Percentiles rank a stretch among this genome's conserved stretches.
Evolutionary conservation across 768 basidiomycete genomes (phyloP).

Genomic region (Hericium rajendrae): DNA sequence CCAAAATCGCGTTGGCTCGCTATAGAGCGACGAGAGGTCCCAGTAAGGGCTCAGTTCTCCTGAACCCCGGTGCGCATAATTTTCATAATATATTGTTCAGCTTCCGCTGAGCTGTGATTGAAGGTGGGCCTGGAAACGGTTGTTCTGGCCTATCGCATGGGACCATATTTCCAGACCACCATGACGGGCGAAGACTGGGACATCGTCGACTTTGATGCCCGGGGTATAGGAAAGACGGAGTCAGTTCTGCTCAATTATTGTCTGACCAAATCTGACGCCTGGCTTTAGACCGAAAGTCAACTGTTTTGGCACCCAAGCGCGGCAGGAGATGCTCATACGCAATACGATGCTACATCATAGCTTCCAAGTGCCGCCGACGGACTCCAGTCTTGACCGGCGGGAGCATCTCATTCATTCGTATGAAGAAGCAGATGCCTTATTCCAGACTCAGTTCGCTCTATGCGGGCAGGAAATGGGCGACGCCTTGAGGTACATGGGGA

Average conservation of each 20-base stretch:
- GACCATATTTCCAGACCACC: conserved; percentile 6
- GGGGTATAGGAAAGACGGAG: conserved; percentile 23
- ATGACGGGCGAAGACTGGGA: conserved; percentile 17
- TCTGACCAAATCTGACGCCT: no score
- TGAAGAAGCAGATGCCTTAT: not conserved
- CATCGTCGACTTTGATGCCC: conserved; percentile 22
- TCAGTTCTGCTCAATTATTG: conserved; percentile 10
- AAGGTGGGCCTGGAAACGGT: not conserved
- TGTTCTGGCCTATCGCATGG: not conserved
- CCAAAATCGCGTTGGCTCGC: conserved; percentile 21
- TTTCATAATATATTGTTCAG: not conserved
- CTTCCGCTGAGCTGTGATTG: not conserved
- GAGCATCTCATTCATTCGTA: not conserved
- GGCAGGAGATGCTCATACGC: not conserved
- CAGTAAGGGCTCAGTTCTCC: conserved; percentile 22
- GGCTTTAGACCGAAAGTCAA: not conserved
- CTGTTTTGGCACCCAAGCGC: not conserved
- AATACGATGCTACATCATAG: not conserved
- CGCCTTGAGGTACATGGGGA: conserved; percentile 21
- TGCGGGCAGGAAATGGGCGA: conserved; percentile 14
- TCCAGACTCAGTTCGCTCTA: not conserved
- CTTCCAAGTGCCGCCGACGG: not conserved
- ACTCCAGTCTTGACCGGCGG: not conserved
- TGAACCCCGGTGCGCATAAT: conserved; percentile 21
- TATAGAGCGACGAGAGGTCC: conserved; percentile 18